Evolutionary conservation across 139 green algal species (phyloP), one percentile per base, ranked within the genome.

Genomic region (Chlamydomonas sp.): DNA sequence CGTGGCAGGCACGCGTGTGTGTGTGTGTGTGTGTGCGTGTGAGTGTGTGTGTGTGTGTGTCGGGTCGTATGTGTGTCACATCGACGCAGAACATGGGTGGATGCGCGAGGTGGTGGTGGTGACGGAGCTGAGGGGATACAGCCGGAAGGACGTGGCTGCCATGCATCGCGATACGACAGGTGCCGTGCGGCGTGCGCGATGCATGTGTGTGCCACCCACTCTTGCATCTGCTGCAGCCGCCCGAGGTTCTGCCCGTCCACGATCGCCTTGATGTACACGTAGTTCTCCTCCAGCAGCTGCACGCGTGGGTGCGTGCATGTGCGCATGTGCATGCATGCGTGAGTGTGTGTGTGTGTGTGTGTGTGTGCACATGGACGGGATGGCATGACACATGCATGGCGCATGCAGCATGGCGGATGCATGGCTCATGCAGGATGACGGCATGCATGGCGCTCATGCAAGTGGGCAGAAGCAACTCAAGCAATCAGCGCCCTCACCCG

Each of bases 271-370:
- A 82, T 82, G 50, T 62, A 82, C 22, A 48, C 49, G 36, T 76
- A 82, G 36, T 82, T 82, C 26, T 82, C 76, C 54, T 82, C 76
- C 47, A 82, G 64, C 68, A 82, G 68, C 76, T 82, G 71, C 48
- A 50, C 5, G n/a, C n/a, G n/a, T n/a, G n/a, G n/a, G 13, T 36
- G 29, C 58, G 28, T 16, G 29, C 37, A 28, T 63, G 24, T 16
- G 6, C 54, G 16, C 22, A 30, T 6, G 20, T 63, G 29, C 16
- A 34, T 63, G 54, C n/a, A 30, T 34, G 24, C 6, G 16, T 63
- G 54, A 13, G 24, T 63, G 54, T 28, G 24, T 63, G 54, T 28
- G 24, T 63, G 54, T 63, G 54, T 28, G 54, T 63, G 54, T 28
- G 54, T 63, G 54, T 28, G 54, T 63, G 54, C 20, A 20, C 43